Percentiles rank a stretch among this genome's conserved stretches.
phyloP scores from a whole-genome alignment of 768 basidiomycete genomes.

The Rickenella mellea region DNA sequence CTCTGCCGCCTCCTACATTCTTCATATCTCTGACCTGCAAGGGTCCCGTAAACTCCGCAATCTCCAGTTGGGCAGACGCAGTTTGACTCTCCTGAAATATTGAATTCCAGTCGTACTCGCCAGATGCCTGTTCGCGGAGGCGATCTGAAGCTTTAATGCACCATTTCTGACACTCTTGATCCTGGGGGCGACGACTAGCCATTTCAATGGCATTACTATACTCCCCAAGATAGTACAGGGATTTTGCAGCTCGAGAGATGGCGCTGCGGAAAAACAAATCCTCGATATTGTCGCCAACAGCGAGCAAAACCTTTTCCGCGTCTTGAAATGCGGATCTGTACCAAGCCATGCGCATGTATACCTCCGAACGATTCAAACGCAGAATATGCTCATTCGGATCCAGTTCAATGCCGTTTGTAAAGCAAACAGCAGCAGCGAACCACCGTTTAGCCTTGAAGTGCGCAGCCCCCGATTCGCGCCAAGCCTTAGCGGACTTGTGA shows the following conservation, averaged over 20 bases:
- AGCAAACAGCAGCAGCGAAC: conserved; percentile 19
- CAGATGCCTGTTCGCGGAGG: conserved; percentile 11
- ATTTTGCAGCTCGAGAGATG: conserved; percentile 13
- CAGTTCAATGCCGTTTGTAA: conserved; percentile 12
- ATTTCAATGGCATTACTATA: conserved; percentile 8
- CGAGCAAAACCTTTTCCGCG: conserved; percentile 10
- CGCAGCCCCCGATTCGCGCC: conserved; percentile 16
- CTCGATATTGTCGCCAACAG: not conserved
- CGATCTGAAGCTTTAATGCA: conserved; percentile 12
- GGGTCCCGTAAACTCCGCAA: conserved; percentile 16
- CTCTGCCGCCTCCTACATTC: conserved; percentile 18
- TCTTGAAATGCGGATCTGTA: conserved; percentile 17
- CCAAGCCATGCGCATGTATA: conserved; percentile 15
- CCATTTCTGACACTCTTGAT: conserved; percentile 8
- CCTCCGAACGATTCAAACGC: conserved; percentile 19
- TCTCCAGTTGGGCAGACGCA: conserved; percentile 8
- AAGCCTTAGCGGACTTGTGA: conserved; percentile 10
- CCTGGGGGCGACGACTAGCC: conserved; percentile 8
- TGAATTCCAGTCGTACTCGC: conserved; percentile 16
- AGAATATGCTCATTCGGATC: conserved; percentile 11
- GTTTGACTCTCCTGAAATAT: conserved; percentile 11
- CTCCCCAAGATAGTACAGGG: conserved; percentile 15
- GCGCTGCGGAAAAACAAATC: conserved; percentile 13
- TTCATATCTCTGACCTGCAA: conserved; percentile 10
- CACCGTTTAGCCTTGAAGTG: conserved; percentile 13